Percentiles rank a stretch among this genome's conserved stretches.
Evolutionary conservation across 2,329 filamentous ascomycete genomes (phyloP).

Genomic region (Monosporascus sp.): DNA sequence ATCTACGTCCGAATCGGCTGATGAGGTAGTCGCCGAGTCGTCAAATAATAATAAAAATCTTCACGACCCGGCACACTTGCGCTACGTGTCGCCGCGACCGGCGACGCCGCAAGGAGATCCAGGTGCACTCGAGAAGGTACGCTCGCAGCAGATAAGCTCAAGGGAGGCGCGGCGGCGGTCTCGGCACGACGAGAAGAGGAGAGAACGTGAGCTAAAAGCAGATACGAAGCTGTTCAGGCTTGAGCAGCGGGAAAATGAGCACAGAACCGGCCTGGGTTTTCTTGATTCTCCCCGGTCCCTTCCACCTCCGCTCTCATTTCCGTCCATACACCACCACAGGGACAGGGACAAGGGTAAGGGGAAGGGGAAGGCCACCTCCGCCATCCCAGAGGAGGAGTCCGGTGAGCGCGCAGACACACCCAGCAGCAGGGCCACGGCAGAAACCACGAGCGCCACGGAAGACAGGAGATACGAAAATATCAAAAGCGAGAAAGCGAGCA

Average conservation of each 20-base stretch:
- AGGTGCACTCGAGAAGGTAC: constrained; percentile 11
- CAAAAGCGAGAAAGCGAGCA: background rate
- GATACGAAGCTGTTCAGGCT: constrained; percentile 7
- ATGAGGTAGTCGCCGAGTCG: background rate
- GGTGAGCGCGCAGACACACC: constrained; percentile 1
- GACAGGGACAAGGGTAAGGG: constrained; percentile 13
- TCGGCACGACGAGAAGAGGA: constrained; percentile 17
- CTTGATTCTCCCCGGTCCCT: background rate
- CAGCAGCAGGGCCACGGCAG: constrained; percentile 11
- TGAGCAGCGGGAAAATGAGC: constrained; percentile 5
- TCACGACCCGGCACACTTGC: background rate
- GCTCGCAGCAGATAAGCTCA: constrained; percentile 13
- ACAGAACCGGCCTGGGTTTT: background rate
- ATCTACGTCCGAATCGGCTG: background rate
- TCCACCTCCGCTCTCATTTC: background rate
- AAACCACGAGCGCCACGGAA: background rate
- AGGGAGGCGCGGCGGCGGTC: constrained; percentile 14
- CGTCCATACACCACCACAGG: background rate
- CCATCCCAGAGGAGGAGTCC: background rate
- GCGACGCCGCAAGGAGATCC: constrained; percentile 7
- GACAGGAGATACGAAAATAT: background rate
- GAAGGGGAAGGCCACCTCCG: background rate
- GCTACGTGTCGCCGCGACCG: background rate
- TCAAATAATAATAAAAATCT: background rate
- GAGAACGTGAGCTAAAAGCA: constrained; percentile 10